These are phyloP conservation scores for Exutisphaerella laricina DNA, from an alignment of 2,329 filamentous ascomycete species.

Conservation along the genomic window DNA sequence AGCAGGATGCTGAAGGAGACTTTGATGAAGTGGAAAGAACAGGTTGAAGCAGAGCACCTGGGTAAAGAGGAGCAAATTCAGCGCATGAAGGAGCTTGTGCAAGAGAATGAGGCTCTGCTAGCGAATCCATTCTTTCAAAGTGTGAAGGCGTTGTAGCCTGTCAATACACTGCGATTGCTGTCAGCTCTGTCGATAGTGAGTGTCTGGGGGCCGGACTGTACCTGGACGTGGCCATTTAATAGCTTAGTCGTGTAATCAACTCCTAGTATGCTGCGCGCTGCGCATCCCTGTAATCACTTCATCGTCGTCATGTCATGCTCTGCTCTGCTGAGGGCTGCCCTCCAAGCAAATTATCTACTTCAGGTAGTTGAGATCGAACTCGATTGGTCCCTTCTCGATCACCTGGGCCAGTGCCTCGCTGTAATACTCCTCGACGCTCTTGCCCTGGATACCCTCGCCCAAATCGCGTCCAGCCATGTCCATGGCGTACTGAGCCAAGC, in stretches of 20 bases:
- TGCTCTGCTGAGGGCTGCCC: not conserved
- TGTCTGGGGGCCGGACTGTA: no score
- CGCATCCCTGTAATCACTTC: not conserved
- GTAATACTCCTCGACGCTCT: conserved; percentile 29
- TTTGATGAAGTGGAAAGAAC: conserved; percentile 76
- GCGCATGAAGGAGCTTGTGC: conserved; percentile 73
- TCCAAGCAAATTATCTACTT: no score
- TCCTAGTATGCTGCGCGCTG: no score
- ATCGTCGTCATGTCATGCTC: not conserved
- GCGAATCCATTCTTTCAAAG: conserved; percentile 63
- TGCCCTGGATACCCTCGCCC: conserved; percentile 18
- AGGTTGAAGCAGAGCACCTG: conserved; percentile 54
- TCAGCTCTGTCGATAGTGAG: no score
- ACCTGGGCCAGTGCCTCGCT: conserved; percentile 25
- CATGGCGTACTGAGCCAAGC: conserved; percentile 30
- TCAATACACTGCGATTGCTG: no score
- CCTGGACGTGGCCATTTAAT: no score
- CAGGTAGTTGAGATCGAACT: conserved; percentile 22
- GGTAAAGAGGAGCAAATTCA: conserved; percentile 67
- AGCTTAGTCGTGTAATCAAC: no score
- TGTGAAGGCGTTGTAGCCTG: conserved; percentile 46
- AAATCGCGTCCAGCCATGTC: conserved; percentile 29
- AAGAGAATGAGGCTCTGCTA: conserved; percentile 60
- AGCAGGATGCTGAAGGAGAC: conserved; percentile 79
- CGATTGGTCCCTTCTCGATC: conserved; percentile 21